Evolutionary conservation across 768 basidiomycete genomes (phyloP).

Genomic region (Asterophora lycoperdoides): DNA sequence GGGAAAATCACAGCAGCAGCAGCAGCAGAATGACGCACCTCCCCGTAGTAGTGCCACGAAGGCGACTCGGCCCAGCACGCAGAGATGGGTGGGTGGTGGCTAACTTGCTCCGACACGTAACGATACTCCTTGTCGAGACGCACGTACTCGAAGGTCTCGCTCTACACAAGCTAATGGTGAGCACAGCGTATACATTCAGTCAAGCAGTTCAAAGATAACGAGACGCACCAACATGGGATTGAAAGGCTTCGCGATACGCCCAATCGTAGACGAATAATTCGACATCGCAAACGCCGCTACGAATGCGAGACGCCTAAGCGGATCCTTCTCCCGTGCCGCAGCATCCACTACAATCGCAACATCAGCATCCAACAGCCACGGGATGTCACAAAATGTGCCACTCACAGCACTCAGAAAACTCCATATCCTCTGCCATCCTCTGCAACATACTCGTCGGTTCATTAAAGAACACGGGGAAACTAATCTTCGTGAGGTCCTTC

Average conservation of each 20-base stretch:
- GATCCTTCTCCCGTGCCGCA: constrained; percentile 71
- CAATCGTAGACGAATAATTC: constrained; percentile 95
- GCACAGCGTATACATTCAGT: background rate
- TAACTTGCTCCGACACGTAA: constrained; percentile 95
- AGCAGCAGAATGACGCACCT: constrained; percentile 37
- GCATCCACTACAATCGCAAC: constrained; percentile 60
- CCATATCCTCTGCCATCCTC: constrained; percentile 98
- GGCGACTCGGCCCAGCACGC: constrained; percentile 94
- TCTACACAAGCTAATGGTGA: constrained; percentile 34
- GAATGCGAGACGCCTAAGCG: constrained; percentile 80
- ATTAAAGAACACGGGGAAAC: constrained; percentile 91
- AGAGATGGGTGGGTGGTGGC: constrained; percentile 94
- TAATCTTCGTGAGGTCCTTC: constrained; percentile 94
- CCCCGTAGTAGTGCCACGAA: constrained; percentile 86
- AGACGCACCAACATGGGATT: constrained; percentile 85
- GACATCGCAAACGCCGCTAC: constrained; percentile 98
- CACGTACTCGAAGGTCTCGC: constrained; percentile 95
- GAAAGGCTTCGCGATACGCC: constrained; percentile 95
- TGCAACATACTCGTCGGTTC: constrained; percentile 96
- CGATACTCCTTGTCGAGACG: constrained; percentile 83
- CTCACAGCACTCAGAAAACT: constrained; percentile 89
- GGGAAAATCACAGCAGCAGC: too few relatives aligned
- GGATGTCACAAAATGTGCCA: constrained; percentile 14
- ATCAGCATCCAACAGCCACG: constrained; percentile 7
- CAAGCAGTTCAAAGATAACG: background rate